A percentile compares a stretch with the other conserved stretches of the same genome.
Evolutionary conservation across 352 stramenopile species (phyloP).

Genomic region (Globisporangium iwayamae): DNA sequence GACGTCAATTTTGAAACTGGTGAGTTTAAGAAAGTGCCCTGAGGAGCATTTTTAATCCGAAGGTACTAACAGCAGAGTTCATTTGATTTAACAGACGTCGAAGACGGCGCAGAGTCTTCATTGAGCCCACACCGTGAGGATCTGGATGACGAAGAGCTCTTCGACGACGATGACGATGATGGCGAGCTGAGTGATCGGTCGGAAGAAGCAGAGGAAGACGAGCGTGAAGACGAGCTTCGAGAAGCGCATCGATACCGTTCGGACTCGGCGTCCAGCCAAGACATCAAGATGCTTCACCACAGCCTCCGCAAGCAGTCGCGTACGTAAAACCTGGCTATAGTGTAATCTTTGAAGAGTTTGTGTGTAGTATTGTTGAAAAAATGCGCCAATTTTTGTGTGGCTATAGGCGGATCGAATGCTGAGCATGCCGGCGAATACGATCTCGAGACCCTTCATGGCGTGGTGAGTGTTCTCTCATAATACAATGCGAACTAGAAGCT

Average conservation of each 20-base stretch:
- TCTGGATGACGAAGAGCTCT: constrained; percentile 26
- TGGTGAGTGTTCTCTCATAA: constrained; percentile 29
- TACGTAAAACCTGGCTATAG: constrained; percentile 15
- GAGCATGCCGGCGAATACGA: constrained; percentile 35
- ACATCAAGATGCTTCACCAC: constrained; percentile 59
- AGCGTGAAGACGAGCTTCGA: constrained; percentile 17
- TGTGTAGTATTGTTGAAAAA: background rate
- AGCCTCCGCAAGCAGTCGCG: constrained; percentile 47
- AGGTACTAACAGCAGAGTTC: background rate
- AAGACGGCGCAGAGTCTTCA: constrained; percentile 25
- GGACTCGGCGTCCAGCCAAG: constrained; percentile 48
- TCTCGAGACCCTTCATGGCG: constrained; percentile 61
- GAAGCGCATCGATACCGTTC: constrained; percentile 23
- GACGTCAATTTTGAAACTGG: constrained; percentile 65
- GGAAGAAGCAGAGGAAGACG: constrained; percentile 18
- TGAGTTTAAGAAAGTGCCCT: constrained; percentile 6
- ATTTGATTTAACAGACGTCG: constrained; percentile 22
- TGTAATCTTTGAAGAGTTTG: background rate
- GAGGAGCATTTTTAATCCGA: background rate
- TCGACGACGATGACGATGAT: constrained; percentile 15
- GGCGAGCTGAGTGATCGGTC: constrained; percentile 10
- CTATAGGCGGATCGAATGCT: constrained; percentile 17
- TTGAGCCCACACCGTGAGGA: constrained; percentile 19
- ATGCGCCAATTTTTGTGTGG: constrained; percentile 7
- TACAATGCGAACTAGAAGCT: background rate